These are phyloP conservation scores for Thermoascus crustaceus DNA, from an alignment of 2,329 filamentous ascomycete genomes.

Conservation along the genomic window DNA sequence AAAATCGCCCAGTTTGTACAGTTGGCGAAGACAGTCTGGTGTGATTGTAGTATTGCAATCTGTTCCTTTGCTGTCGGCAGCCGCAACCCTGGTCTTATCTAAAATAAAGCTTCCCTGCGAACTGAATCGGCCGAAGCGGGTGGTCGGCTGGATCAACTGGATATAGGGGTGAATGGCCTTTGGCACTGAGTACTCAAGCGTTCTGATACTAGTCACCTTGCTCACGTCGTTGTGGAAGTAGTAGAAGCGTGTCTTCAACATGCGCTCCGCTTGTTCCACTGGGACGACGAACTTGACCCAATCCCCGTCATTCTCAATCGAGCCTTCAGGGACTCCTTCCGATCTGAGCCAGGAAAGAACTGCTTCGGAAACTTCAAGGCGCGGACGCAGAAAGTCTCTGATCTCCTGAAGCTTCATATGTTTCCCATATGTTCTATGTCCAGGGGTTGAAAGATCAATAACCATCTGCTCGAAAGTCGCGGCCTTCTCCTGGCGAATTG, in stretches of 20 bases:
- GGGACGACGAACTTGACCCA: constrained; percentile 51
- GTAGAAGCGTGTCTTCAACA: constrained; percentile 52
- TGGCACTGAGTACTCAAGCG: constrained; percentile 55
- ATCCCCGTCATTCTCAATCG: constrained; percentile 46
- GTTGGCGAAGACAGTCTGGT: constrained; percentile 41
- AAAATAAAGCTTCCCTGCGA: constrained; percentile 33
- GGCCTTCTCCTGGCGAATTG: constrained; percentile 42
- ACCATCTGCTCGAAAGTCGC: constrained; percentile 50
- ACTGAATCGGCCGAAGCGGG: constrained; percentile 48
- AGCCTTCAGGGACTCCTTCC: constrained; percentile 39
- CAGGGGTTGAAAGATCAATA: constrained; percentile 55
- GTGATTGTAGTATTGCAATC: constrained; percentile 37
- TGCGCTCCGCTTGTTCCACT: constrained; percentile 40
- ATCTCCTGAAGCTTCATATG: constrained; percentile 56
- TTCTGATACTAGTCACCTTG: constrained; percentile 43
- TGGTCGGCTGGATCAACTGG: constrained; percentile 59
- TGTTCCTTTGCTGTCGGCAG: constrained; percentile 16
- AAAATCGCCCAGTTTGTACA: constrained; percentile 43
- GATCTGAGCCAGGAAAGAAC: constrained; percentile 50
- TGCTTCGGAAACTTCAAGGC: constrained; percentile 38
- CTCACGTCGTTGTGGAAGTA: constrained; percentile 44
- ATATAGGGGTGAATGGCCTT: constrained; percentile 46
- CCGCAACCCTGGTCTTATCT: constrained; percentile 10
- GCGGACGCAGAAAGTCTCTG: constrained; percentile 46
- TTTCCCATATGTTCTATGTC: constrained; percentile 50